phyloP scores from a whole-genome alignment of 495 filamentous ascomycete species.

The Aspergillus campestris region DNA sequence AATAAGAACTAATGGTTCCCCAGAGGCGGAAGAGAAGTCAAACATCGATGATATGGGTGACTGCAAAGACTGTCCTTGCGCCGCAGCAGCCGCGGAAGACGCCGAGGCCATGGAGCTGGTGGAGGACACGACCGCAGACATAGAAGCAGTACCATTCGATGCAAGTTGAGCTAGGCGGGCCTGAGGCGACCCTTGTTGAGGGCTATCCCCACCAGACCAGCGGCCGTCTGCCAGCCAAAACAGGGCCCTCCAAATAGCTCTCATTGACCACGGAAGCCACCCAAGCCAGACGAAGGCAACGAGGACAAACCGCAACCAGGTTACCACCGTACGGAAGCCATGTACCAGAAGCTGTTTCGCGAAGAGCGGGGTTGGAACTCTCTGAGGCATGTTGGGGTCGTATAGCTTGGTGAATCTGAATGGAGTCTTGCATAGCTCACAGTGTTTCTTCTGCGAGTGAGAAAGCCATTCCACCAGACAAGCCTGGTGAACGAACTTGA shows the following conservation, averaged over 20 bases:
- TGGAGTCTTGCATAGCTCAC: slow-evolving; percentile 96
- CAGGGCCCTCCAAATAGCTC: slow-evolving; percentile 79
- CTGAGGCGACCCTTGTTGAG: slow-evolving; percentile 14
- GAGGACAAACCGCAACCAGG: slow-evolving; percentile 67
- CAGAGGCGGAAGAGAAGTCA: slow-evolving; percentile 24
- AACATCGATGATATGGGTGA: slow-evolving; percentile 35
- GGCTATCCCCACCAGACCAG: slow-evolving; percentile 46
- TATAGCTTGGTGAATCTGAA: slow-evolving; percentile 98
- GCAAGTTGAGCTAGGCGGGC: slow-evolving; percentile 13
- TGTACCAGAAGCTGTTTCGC: slow-evolving; percentile 66
- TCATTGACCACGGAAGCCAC: slow-evolving; percentile 83
- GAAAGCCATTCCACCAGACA: slow-evolving; percentile 97
- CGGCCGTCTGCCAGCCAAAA: slow-evolving; percentile 96
- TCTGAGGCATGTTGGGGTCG: slow-evolving; percentile 80
- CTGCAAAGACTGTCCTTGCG: slow-evolving; percentile 12
- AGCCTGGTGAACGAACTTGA: slow-evolving; percentile 95
- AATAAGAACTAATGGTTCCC: slow-evolving; percentile 42
- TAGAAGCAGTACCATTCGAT: slow-evolving; percentile 32
- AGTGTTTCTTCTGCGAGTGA: slow-evolving; percentile 98
- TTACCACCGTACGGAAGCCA: slow-evolving; percentile 55
- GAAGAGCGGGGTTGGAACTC: slow-evolving; percentile 72
- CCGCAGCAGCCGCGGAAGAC: slow-evolving; percentile 16
- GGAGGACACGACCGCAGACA: slow-evolving; percentile 12
- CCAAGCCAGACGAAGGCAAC: slow-evolving; percentile 84
- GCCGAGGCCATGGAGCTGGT: slow-evolving; percentile 19